These are phyloP conservation scores for Trichoderma gracile DNA, from an alignment of 2,329 filamentous ascomycete genomes.

Conservation along the genomic window DNA sequence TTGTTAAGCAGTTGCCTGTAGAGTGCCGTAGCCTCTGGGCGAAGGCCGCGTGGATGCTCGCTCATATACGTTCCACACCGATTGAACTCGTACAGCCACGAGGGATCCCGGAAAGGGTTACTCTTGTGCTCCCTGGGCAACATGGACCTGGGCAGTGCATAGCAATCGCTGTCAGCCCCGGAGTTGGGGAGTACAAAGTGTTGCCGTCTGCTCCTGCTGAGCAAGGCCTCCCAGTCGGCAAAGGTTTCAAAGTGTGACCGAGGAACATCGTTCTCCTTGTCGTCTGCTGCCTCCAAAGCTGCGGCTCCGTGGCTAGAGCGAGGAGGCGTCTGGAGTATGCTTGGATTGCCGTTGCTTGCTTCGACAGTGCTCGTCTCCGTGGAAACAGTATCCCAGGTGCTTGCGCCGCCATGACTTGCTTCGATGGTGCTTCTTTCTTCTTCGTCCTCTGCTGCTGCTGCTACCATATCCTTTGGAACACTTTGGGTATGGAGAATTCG, in stretches of 20 bases:
- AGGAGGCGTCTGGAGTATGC: not conserved
- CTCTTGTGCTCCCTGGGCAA: slow-evolving; percentile 1
- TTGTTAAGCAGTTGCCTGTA: slow-evolving; percentile 34
- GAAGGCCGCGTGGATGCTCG: not conserved
- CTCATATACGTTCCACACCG: not conserved
- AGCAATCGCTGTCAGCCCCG: not conserved
- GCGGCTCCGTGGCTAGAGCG: not conserved
- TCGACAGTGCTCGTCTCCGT: not conserved
- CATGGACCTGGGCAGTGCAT: not conserved
- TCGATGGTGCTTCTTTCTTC: not conserved
- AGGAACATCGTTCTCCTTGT: not conserved
- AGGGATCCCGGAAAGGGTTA: not conserved
- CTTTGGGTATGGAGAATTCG: too few relatives aligned
- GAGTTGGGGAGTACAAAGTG: not conserved
- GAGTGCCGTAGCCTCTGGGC: not conserved
- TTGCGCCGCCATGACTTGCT: not conserved
- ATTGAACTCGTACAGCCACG: not conserved
- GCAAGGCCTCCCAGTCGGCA: not conserved
- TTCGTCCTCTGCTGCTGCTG: too few relatives aligned
- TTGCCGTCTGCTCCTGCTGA: too few relatives aligned
- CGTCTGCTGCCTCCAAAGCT: not conserved
- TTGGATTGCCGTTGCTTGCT: not conserved
- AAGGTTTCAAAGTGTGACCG: not conserved
- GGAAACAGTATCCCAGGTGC: not conserved
- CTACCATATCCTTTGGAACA: too few relatives aligned